Base-by-base conservation (phyloP, 345 rosid species). In the Rhodamnia rubescens region DNA sequence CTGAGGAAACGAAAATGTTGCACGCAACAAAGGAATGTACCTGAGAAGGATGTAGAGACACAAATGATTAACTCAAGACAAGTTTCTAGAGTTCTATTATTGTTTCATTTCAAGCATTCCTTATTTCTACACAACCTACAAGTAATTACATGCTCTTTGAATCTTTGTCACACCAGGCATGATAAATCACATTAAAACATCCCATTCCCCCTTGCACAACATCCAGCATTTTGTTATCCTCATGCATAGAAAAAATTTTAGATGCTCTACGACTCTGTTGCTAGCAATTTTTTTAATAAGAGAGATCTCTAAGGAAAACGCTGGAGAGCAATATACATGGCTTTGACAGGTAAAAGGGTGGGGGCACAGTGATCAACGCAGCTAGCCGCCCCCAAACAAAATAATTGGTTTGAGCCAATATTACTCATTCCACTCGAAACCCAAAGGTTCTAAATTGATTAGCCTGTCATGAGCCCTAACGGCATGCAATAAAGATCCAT, bases 1-100 rank as follows among this genome's bases (percentile, higher is more conserved):
- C 83, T 96, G 98, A 40, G 98, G 96, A 85, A 96, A 96, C 83
- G 95, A 90, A 90, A 96, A 96, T 78, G 97, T 93, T 55, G 93
- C 92, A 78, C 85, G 88, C 85, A 97, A 89, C 74, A 96, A 95
- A 84, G 99, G 98, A 88, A 94, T 89, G 82, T 96, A 95, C 92
- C 99, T 97, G 87, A 81, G 6, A 87, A 55, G 49, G 85, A 87
- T 84, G 82, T 36, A 83, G 47, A 85, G 85, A 84, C 83, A 55
- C 56, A 26, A 22, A 55, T 61, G 24, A 16, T 84, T 9, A 81
- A 81, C 24, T 69, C 47, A 32, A 32, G 78, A 32, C 78, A 69
- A 69, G 47, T 69, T 69, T 18, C 14, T 69, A 18, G 47, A 9
- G 12, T 69, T 69, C 78, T 36, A 69, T 20, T 69, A 69, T 69